These are phyloP conservation scores for Musa beccarii DNA, from an alignment of 176 grass and related monocot genomes.

Conservation along the genomic window DNA sequence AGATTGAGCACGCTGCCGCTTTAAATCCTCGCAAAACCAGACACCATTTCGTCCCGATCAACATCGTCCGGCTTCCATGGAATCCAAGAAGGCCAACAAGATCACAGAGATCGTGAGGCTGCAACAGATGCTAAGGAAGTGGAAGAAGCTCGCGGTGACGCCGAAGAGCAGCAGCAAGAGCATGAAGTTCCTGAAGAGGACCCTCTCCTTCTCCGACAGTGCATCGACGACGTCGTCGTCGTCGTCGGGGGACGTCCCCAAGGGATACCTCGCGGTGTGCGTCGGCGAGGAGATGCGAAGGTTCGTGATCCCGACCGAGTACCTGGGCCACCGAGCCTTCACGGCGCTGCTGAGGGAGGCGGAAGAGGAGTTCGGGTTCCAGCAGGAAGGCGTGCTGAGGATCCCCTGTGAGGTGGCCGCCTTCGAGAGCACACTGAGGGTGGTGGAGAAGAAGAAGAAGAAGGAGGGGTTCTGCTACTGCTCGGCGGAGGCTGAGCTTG, in stretches of 20 bases:
- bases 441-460: not conserved
- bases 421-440: not conserved
- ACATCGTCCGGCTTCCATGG: not conserved
- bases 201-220: not conserved
- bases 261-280: constrained; percentile 9
- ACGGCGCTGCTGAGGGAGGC: not conserved
- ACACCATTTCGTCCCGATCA: too few relatives aligned
- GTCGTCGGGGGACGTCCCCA: not conserved
- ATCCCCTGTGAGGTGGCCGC: constrained; percentile 2
- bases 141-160: constrained; percentile 2
- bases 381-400: constrained; percentile 9
- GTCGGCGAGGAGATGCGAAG: constrained; percentile 8
- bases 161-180: not conserved
- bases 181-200: constrained; percentile 6
- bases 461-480: too few relatives aligned
- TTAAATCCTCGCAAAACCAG: too few relatives aligned
- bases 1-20: too few relatives aligned
- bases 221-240: not conserved
- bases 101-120: constrained; percentile 1
- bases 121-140: constrained; percentile 11
- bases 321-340: constrained; percentile 10
- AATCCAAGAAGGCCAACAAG: constrained; percentile 1
- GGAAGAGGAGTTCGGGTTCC: constrained; percentile 13
- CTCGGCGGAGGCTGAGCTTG: too few relatives aligned
- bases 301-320: constrained; percentile 13